Conservation (phyloP, 2,329 filamentous ascomycete genomes). For the Lachnellula hyalina region DNA sequence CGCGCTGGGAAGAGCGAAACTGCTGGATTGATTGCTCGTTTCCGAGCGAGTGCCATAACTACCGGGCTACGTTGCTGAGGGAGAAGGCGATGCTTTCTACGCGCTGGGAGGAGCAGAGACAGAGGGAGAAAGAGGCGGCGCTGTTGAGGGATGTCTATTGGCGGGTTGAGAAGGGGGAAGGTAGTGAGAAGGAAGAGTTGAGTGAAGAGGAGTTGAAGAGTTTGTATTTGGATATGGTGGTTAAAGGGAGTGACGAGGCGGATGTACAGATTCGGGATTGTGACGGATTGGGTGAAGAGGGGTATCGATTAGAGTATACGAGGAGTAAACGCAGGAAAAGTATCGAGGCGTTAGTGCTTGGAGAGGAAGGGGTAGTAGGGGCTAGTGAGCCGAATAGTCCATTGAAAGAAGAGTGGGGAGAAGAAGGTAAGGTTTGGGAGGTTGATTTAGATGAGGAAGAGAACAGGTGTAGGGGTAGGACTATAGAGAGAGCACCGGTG, state of each 20-base stretch:
- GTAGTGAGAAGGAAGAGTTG: not conserved
- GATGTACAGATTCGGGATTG: not conserved
- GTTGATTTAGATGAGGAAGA: no score
- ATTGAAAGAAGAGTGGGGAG: slow-evolving; percentile 10
- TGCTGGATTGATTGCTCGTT: slow-evolving; percentile 22
- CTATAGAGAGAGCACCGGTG: not conserved
- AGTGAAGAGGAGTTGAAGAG: not conserved
- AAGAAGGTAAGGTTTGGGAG: not conserved
- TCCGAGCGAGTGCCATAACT: slow-evolving; percentile 17
- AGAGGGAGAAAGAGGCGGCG: not conserved
- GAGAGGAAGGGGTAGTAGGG: not conserved
- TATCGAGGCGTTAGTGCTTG: slow-evolving; percentile 1
- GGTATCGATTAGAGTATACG: not conserved
- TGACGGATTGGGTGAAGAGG: slow-evolving; percentile 9
- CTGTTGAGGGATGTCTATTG: not conserved
- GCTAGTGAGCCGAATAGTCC: slow-evolving; percentile 11
- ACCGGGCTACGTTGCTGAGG: not conserved
- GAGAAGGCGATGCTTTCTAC: slow-evolving; percentile 4
- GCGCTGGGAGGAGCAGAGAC: not conserved
- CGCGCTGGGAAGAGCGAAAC: slow-evolving; percentile 4
- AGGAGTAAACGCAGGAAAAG: slow-evolving; percentile 1
- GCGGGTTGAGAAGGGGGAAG: not conserved
- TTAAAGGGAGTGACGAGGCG: not conserved
- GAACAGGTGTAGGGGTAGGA: no score
- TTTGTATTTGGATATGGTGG: not conserved